Evolutionary conservation across 2,329 filamentous ascomycete species (phyloP).

Genomic region (Thelonectria olida): DNA sequence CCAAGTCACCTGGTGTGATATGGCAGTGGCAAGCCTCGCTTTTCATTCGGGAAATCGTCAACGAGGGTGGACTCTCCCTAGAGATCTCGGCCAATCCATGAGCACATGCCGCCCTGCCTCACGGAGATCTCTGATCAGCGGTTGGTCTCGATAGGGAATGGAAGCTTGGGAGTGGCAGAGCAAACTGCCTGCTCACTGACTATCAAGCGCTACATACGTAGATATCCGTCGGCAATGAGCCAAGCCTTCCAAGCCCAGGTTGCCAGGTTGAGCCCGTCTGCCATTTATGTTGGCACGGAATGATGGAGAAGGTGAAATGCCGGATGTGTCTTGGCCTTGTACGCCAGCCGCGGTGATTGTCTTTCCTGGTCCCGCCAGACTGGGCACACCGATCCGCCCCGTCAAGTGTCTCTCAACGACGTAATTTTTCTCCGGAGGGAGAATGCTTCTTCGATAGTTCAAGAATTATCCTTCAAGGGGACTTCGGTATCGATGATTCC

Average conservation of each 20-base stretch:
- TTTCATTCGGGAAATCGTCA: not conserved
- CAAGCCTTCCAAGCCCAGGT: constrained; percentile 1
- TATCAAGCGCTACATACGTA: too few relatives aligned
- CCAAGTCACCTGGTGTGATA: too few relatives aligned
- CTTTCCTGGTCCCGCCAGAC: too few relatives aligned
- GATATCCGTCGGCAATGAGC: not conserved
- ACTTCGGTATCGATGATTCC: not conserved
- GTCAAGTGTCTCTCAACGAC: not conserved
- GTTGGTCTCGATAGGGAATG: constrained; percentile 5
- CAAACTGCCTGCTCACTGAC: not conserved
- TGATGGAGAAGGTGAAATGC: not conserved
- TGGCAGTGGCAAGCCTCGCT: too few relatives aligned
- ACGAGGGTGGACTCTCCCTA: not conserved
- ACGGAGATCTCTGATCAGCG: not conserved
- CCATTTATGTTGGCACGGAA: not conserved
- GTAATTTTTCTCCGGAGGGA: not conserved
- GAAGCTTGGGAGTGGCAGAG: not conserved
- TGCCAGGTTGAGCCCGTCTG: not conserved
- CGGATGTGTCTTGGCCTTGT: not conserved
- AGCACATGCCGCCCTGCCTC: not conserved
- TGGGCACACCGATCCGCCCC: too few relatives aligned
- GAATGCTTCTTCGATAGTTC: not conserved
- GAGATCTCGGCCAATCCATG: not conserved
- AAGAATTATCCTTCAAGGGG: not conserved
- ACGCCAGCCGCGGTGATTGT: too few relatives aligned